Conservation (phyloP, 805 yeast genomes). For the Lipomyces japonicus region DNA sequence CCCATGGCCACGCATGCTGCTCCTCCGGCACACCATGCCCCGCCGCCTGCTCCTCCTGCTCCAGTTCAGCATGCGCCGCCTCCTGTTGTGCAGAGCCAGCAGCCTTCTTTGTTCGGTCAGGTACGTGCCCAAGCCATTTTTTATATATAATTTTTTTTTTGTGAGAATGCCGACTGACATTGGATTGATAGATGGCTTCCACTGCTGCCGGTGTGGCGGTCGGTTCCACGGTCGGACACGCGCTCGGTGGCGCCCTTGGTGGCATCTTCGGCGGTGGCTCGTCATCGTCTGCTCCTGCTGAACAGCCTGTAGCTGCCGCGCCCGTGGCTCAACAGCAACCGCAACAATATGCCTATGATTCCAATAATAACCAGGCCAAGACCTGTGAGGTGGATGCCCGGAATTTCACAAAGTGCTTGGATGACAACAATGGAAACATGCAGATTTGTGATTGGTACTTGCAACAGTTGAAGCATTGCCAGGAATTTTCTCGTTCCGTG, state of each 20-base stretch:
- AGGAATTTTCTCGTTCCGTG: slow-evolving; percentile 84
- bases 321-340: slow-evolving; percentile 41
- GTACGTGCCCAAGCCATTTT: too few species aligned
- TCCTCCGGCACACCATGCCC: slow-evolving; percentile 46
- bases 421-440: slow-evolving; percentile 91
- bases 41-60: slow-evolving; percentile 50
- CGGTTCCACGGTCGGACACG: slow-evolving; percentile 96
- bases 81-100: slow-evolving; percentile 41
- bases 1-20: slow-evolving; percentile 76
- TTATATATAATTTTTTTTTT: neutral
- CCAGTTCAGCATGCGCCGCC: slow-evolving; percentile 39
- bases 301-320: slow-evolving; percentile 47
- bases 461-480: slow-evolving; percentile 97
- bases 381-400: slow-evolving; percentile 92
- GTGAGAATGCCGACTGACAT: neutral
- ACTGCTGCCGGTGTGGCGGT: slow-evolving; percentile 99
- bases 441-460: slow-evolving; percentile 95
- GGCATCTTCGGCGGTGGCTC: slow-evolving; percentile 82
- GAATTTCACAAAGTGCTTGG: slow-evolving; percentile 91
- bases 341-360: slow-evolving; percentile 39
- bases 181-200: slow-evolving; percentile 72
- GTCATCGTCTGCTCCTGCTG: slow-evolving; percentile 47
- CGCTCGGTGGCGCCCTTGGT: slow-evolving; percentile 90
- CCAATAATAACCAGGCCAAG: slow-evolving; percentile 46
- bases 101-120: slow-evolving; percentile 43